These are phyloP conservation scores for Botrytis tulipae DNA, from an alignment of 2,329 filamentous ascomycete species.

Conservation along the genomic window DNA sequence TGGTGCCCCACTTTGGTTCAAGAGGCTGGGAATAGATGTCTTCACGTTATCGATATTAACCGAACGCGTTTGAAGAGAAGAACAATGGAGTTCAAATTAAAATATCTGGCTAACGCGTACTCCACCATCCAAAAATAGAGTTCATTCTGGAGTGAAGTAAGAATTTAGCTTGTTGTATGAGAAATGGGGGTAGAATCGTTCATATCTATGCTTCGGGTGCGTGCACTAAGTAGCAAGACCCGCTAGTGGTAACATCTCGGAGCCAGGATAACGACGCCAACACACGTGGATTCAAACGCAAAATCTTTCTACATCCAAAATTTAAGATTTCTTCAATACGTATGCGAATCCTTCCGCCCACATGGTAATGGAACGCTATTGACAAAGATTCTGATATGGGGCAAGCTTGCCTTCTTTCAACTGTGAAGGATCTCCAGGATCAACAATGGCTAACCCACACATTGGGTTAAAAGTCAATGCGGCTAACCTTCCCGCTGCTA, in stretches of 20 bases:
- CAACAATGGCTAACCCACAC: not conserved
- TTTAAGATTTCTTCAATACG: not conserved
- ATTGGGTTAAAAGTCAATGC: not conserved
- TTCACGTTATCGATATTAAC: not conserved
- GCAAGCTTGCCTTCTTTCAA: not conserved
- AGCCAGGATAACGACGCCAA: not conserved
- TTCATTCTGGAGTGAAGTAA: not conserved
- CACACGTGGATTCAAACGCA: not conserved
- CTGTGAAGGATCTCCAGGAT: not conserved
- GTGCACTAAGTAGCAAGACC: not conserved
- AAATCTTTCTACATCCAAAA: not conserved
- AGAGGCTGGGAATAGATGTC: not conserved
- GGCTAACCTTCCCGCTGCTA: not conserved
- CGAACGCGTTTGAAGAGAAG: not conserved
- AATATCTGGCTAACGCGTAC: not conserved
- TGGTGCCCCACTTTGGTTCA: not conserved
- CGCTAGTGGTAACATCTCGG: not conserved
- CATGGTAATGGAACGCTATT: not conserved
- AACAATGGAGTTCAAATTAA: not conserved
- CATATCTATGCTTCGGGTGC: not conserved
- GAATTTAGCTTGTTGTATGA: not conserved
- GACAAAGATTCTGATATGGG: not conserved
- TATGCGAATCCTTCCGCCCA: not conserved
- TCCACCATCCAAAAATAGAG: constrained; percentile 2
- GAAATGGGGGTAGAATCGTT: not conserved